These are phyloP conservation scores for Calocybe gangraenosa DNA, from an alignment of 768 basidiomycete species.

Conservation along the genomic window DNA sequence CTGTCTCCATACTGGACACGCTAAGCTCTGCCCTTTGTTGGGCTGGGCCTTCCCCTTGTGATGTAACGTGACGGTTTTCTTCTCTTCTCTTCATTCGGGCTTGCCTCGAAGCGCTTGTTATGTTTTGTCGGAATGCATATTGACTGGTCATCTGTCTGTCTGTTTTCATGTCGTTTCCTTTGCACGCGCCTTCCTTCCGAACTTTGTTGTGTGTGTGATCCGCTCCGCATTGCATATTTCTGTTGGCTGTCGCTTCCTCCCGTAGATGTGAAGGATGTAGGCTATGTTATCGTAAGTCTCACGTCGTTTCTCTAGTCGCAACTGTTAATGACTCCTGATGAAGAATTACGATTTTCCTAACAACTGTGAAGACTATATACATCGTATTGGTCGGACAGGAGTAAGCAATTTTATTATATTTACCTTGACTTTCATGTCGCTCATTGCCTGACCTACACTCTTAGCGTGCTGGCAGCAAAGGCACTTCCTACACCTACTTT, in stretches of 20 bases:
- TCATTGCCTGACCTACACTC: conserved; percentile 10
- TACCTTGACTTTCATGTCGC: not conserved
- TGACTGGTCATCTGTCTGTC: conserved; percentile 40
- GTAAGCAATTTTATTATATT: conserved; percentile 39
- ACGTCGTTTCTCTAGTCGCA: conserved; percentile 3
- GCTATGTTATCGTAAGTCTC: conserved; percentile 85
- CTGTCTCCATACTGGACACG: conserved; percentile 52
- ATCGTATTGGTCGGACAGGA: conserved; percentile 97
- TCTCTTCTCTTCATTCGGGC: conserved; percentile 22
- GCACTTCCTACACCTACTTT: conserved; percentile 93
- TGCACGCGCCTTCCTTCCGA: conserved; percentile 20
- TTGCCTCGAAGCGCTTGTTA: conserved; percentile 46
- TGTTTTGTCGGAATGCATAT: conserved; percentile 33
- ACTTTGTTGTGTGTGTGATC: conserved; percentile 26
- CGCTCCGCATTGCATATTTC: conserved; percentile 31
- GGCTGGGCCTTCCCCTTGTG: conserved; percentile 35
- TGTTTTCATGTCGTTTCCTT: conserved; percentile 26
- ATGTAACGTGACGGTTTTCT: conserved; percentile 22
- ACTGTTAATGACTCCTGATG: conserved; percentile 4
- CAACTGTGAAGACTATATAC: conserved; percentile 97
- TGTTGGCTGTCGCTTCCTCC: conserved; percentile 27
- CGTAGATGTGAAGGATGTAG: conserved; percentile 98
- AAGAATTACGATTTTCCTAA: conserved; percentile 98
- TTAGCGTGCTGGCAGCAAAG: conserved; percentile 88
- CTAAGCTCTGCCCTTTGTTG: conserved; percentile 31